Percentiles rank a stretch among this genome's conserved stretches.
phyloP scores from a whole-genome alignment of 192 early-diverging fungal species.

The Coemansia sp. region DNA sequence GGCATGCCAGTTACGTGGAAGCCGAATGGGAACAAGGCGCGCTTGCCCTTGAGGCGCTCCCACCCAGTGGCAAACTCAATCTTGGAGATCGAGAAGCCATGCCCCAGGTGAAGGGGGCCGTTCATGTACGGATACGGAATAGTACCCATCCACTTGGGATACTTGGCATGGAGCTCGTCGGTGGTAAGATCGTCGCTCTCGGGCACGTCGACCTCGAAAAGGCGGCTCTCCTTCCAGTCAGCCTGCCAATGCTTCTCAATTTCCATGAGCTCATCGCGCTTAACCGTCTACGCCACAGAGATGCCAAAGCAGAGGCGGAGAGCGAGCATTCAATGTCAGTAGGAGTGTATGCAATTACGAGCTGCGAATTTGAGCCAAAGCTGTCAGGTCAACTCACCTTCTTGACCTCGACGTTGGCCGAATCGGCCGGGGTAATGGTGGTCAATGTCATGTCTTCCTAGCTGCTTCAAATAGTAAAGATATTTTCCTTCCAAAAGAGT shows the following conservation, averaged over 20 bases:
- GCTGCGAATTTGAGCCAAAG: too few species aligned
- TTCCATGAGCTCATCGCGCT: slow-evolving; percentile 73
- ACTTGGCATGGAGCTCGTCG: slow-evolving; percentile 56
- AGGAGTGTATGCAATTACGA: neutral
- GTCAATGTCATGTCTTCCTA: neutral
- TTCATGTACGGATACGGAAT: slow-evolving; percentile 99
- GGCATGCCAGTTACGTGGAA: slow-evolving; percentile 99
- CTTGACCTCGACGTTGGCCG: neutral
- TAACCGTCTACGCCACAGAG: slow-evolving; percentile 54
- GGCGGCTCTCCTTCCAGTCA: slow-evolving; percentile 71
- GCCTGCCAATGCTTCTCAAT: slow-evolving; percentile 76
- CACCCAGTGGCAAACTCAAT: slow-evolving; percentile 95
- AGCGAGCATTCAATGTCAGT: neutral
- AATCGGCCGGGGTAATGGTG: neutral
- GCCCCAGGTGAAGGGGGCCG: slow-evolving; percentile 89
- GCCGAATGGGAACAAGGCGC: slow-evolving; percentile 89
- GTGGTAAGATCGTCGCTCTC: slow-evolving; percentile 55
- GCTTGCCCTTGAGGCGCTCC: slow-evolving; percentile 90
- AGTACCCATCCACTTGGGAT: slow-evolving; percentile 92
- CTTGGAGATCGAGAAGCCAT: slow-evolving; percentile 95
- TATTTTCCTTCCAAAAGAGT: neutral
- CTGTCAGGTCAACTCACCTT: neutral
- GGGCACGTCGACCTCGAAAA: slow-evolving; percentile 89
- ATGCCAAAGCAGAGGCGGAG: neutral
- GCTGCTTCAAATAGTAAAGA: neutral